Evolutionary conservation across 306 rosid genomes (phyloP).

Genomic region (Sicyos edulis): DNA sequence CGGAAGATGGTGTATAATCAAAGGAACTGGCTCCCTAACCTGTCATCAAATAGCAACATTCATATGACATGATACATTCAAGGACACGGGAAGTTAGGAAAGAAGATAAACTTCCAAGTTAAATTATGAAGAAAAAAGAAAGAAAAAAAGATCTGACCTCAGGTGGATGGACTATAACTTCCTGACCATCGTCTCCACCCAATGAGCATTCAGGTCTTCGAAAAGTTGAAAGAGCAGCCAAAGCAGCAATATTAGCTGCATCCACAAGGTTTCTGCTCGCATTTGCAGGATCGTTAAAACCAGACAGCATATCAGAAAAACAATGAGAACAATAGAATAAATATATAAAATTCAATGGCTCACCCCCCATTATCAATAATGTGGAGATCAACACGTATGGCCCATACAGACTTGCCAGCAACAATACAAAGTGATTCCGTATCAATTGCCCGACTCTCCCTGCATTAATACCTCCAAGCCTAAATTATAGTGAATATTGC

Average conservation of each 20-base stretch:
- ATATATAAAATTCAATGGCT: constrained; percentile 14
- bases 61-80: neutral
- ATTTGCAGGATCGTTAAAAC: constrained; percentile 9
- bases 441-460: constrained; percentile 83
- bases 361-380: constrained; percentile 88
- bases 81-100: neutral
- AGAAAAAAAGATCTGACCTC: constrained; percentile 45
- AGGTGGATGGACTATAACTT: constrained; percentile 77
- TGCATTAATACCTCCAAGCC: constrained; percentile 21
- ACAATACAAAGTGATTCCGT: constrained; percentile 75
- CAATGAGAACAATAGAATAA: neutral
- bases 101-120: neutral
- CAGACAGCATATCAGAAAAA: neutral
- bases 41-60: constrained; percentile 33
- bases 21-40: constrained; percentile 80
- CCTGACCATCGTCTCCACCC: constrained; percentile 76
- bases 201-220: constrained; percentile 83
- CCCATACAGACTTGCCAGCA: constrained; percentile 76
- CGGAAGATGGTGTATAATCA: constrained; percentile 87
- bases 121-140: neutral
- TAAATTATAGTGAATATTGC: constrained; percentile 18
- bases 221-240: constrained; percentile 70
- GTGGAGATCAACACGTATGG: constrained; percentile 74
- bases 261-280: constrained; percentile 66
- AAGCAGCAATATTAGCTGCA: constrained; percentile 83